Base-by-base conservation (phyloP, 2,329 filamentous ascomycete genomes). In the Ceratocystiopsis sp. region DNA sequence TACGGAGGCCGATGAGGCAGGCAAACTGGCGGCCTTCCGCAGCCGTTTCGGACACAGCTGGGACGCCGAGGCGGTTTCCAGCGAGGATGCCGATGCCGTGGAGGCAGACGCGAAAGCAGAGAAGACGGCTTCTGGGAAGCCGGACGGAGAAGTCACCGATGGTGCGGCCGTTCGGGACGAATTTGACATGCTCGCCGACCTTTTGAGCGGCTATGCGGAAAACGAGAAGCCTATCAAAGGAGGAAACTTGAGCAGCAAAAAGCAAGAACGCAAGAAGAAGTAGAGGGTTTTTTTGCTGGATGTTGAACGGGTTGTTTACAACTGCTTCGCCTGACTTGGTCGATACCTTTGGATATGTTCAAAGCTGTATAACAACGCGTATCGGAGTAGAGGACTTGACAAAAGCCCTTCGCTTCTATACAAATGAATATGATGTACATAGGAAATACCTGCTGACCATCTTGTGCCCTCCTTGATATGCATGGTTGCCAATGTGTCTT, bases 1-100 rank as follows among this genome's bases (percentile, higher is more conserved):
- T 59, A 72, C 95, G 45, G 91, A 98, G 65, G 78, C 93, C 49
- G 91, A 98, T 60, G 91, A 96, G 70, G 89, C 91, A 3, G 91
- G 91, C 16, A 76, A 82, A 57, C 64, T 98, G 55, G 82, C 80
- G 42, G 82, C 84, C 44, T 98, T 98, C 67, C 73, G 91, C 54
- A 73, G 72, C 48, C 73, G 82, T 45, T 98, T 87, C 66, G 91
- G 91, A 21, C 69, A 80, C 46, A 77, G 76, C 12, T 98, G 84
- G 69, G 91, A 98, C 64, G 67, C 52, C 10, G 50, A 58, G 11
- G 62, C 57, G 45, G 53, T 53, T 32, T 51, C 52, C 17, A 50
- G 51, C 35, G 59, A 54, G 25, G 57, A 32, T 5, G 21, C 5
- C 17, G 38, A 33, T 13, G 35, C 35, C 7, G 53, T 15, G 17